Base-by-base conservation (phyloP, 306 rosid genomes). In the Acacia acuminata region DNA sequence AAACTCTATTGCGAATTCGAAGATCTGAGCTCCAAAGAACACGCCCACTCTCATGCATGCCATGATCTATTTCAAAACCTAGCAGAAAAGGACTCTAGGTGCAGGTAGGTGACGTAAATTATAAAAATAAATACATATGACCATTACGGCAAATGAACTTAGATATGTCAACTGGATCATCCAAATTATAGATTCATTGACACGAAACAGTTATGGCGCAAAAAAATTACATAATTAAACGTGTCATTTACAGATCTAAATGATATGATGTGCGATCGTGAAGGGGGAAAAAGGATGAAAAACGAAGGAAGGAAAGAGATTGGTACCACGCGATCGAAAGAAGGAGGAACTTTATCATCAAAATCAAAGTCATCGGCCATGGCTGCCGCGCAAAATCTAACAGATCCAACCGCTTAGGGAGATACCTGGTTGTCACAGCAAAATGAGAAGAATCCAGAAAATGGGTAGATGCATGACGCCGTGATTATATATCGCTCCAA, bases 341-440 rank as follows among this genome's bases (percentile, higher is more conserved):
- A 85, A 22, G 92, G 89, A 58, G 91, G 91, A 24, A 86, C 91
- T 64, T 85, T 79, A 66, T 82, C 85, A 15, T 79, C 10, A 63
- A 80, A 83, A 5, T 83, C 84, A 78, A 83, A 85, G 43, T 87
- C 86, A 63, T 90, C 94, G 25, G 86, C 90, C 95, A 91, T 91
- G 85, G 89, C 58, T 56, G 65, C 60, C 60, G 75, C 42, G 63
- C 81, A 38, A 82, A 77, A 77, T 45, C 61, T 68, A 67, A 68
- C 66, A 83, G 82, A 83, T 82, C 86, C 75, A 36, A 73, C 73
- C 82, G 70, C 44, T 30, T 27, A 36, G 43, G 42, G 48, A 71
- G 75, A 13, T 51, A 12, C 16, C 55, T 13, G 56, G 38, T 43
- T 8, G 42, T 22, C 53, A 43, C 20, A 22, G 76, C 19, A 2